Evolutionary conservation across 345 rosid species (phyloP), one percentile per base, ranked within the genome.

Genomic region (Eucalyptus albens): DNA sequence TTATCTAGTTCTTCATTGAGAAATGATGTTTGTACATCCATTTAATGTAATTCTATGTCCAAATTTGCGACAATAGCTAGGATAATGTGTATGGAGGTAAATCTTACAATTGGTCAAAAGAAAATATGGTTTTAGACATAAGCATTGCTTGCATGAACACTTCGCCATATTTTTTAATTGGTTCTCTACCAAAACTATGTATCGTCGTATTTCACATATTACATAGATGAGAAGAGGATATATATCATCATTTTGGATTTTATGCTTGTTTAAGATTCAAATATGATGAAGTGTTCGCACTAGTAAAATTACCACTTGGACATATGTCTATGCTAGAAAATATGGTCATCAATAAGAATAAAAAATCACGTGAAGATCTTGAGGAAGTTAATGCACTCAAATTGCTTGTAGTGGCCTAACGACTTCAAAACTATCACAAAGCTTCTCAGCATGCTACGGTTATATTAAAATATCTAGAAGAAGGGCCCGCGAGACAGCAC

Each of bases 241-340:
- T 53, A 19, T 53, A 53, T 53, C 24, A 8, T 53, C 10, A 53
- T 53, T 56, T 59, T 59, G 67, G 67, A 59, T 59, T 26, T 59
- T 59, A 59, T 59, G n/a, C n/a, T 26, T 59, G 67, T 59, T 59
- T 10, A 59, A 59, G 0, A 59, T 59, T 59, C 15, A 59, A 26
- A 26, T 26, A 59, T 26, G n/a, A 59, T 27, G n/a, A 59, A 26
- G 65, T 59, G 65, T 11, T 59, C 0, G 1, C 1, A 0, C 65
- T 59, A 27, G n/a, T 45, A 45, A 59, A 5, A 11, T 29, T 59
- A 5, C 67, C 14, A 59, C 15, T 59, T 26, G 67, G 67, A 59
- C 67, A 59, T 59, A 27, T 14, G 2, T 59, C 7, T 26, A 6
- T 3, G 67, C 67, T 26, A 26, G n/a, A 59, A 59, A 59, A 11